A percentile compares a stretch with the other conserved stretches of the same genome.
Conservation (phyloP, 1,284 basidiomycete genomes). For the Melampsora americana region DNA sequence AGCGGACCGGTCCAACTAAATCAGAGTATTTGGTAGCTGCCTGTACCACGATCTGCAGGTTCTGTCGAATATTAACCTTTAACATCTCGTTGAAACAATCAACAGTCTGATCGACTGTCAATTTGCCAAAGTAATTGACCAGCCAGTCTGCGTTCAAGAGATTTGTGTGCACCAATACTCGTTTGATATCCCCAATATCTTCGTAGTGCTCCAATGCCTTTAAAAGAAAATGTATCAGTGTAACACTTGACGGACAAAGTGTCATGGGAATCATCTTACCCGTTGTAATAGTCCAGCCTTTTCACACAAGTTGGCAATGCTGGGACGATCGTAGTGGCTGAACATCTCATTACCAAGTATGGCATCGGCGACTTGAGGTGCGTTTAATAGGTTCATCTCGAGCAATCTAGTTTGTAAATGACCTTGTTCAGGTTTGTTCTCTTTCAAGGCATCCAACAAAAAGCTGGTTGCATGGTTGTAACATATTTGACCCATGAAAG, state of each 20-base stretch:
- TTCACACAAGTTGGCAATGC: slow-evolving; percentile 97
- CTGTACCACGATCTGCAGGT: slow-evolving; percentile 93
- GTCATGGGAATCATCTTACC: slow-evolving; percentile 36
- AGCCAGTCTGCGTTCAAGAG: slow-evolving; percentile 92
- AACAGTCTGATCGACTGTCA: slow-evolving; percentile 98
- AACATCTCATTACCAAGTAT: slow-evolving; percentile 99
- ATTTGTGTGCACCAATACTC: slow-evolving; percentile 90
- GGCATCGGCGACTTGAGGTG: slow-evolving; percentile 97
- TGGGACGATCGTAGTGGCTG: slow-evolving; percentile 89
- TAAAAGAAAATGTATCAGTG: not conserved
- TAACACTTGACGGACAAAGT: slow-evolving; percentile 57
- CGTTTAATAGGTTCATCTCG: slow-evolving; percentile 97
- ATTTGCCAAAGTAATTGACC: slow-evolving; percentile 91
- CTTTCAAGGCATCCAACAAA: slow-evolving; percentile 96
- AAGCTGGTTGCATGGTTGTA: slow-evolving; percentile 98
- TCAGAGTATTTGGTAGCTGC: slow-evolving; percentile 99
- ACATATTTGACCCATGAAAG: slow-evolving; percentile 99
- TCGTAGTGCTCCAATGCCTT: slow-evolving; percentile 98
- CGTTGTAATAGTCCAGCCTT: slow-evolving; percentile 94
- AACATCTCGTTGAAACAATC: slow-evolving; percentile 97
- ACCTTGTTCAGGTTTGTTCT: slow-evolving; percentile 96
- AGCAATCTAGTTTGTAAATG: slow-evolving; percentile 92
- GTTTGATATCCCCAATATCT: slow-evolving; percentile 94
- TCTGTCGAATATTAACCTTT: slow-evolving; percentile 92
- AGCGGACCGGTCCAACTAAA: slow-evolving; percentile 89